phyloP scores from a whole-genome alignment of 192 early-diverging fungal species.

The Mortierella hygrophila region DNA sequence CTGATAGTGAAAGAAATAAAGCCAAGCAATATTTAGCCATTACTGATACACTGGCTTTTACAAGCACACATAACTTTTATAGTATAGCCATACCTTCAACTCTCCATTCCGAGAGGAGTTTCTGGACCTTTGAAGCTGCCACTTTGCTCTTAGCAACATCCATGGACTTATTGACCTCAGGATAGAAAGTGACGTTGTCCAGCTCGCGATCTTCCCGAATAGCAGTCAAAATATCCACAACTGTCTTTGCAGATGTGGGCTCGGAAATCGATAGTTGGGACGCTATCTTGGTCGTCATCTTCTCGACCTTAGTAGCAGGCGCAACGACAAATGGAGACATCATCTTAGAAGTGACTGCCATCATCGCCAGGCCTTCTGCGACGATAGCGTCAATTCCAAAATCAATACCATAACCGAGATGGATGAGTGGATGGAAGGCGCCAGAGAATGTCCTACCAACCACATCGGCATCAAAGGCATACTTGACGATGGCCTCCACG shows the following conservation, averaged over 20 bases:
- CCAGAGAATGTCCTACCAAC: slow-evolving; percentile 63
- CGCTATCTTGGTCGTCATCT: slow-evolving; percentile 17
- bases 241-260: slow-evolving; percentile 13
- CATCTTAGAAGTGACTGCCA: slow-evolving; percentile 50
- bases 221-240: slow-evolving; percentile 50
- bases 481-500: slow-evolving; percentile 53
- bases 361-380: slow-evolving; percentile 66
- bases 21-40: neutral
- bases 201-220: slow-evolving; percentile 54
- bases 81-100: slow-evolving; percentile 23
- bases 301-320: slow-evolving; percentile 7
- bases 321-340: slow-evolving; percentile 29
- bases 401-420: slow-evolving; percentile 73
- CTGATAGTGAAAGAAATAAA: neutral
- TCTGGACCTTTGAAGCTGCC: slow-evolving; percentile 27
- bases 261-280: slow-evolving; percentile 21
- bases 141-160: slow-evolving; percentile 15
- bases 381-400: slow-evolving; percentile 66
- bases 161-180: slow-evolving; percentile 1
- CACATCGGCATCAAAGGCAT: slow-evolving; percentile 60
- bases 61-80: neutral
- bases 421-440: slow-evolving; percentile 71
- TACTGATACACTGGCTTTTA: neutral
- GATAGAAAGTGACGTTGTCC: slow-evolving; percentile 19
- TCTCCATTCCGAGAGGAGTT: slow-evolving; percentile 58